Evolutionary conservation across 441 rosid species (phyloP), one percentile per base, ranked within the genome.

Genomic region (Gossypium schwendimanii): DNA sequence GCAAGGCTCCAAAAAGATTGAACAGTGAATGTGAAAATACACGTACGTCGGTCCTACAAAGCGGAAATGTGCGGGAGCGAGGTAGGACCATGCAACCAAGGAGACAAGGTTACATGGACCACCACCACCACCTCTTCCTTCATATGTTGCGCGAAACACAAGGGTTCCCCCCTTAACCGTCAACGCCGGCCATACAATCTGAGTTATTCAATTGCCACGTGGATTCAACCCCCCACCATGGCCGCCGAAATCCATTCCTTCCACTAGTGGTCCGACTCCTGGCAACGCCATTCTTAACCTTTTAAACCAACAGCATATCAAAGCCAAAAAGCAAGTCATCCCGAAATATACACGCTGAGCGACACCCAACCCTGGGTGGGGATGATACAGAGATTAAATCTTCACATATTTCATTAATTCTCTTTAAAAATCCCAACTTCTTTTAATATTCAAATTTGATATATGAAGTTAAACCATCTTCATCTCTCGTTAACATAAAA

Each of bases 81-180:
- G 18, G 26, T 39, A 58, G 73, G 55, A 18, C 39, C 64, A 31
- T 11, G 6, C 55, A 23, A 63, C 33, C 18, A 12, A 33, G 69
- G 81, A 31, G 85, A 80, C 88, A 82, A 52, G 18, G 33, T 33
- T 17, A 52, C 71, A 68, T 81, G 84, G 77, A 74, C 62, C 71
- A 15, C 41, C 73, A 31, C 33, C 33, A 31, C 33, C 33, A 57
- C 64, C 66, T 45, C 31, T 17, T 26, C 76, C 84, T 59, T 54
- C 69, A 73, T 73, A 31, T 31, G 71, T 31, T 7, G 11, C 75
- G n/a, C 69, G 81, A 78, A 72, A 77, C 86, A 82, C 70, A 50
- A 55, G 53, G 72, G 63, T 77, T 31, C 33, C 33, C 57, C 77
- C 70, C 47, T 9, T 54, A 74, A 81, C 84, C 83, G 84, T 76